Base-by-base conservation (phyloP, 768 basidiomycete genomes). In the Mycena galericulata region DNA sequence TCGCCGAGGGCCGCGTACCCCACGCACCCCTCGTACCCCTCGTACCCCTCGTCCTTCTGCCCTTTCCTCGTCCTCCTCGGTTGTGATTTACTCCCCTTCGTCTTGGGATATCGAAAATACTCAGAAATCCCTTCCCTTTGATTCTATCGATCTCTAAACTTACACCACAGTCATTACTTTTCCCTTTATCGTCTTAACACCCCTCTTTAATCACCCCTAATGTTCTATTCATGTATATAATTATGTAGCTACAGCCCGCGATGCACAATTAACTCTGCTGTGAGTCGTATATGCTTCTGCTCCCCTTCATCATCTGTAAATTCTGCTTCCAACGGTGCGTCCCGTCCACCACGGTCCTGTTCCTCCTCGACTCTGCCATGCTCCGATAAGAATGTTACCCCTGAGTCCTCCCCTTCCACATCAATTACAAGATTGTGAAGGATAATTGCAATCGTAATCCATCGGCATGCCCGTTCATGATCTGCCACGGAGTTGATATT, bases 341-440 rank as follows among this genome's bases (percentile, higher is more conserved):
- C 55, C 2, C 56, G 34, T 2, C 34, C 53, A 20, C 54, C 70
- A 2, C 54, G n/a, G 53, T 75, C 72, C 40, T 71, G 67, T 20
- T 36, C 22, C 59, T 75, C 74, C 12, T 72, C 56, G 22, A 30
- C 54, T 17, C n/a, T 36, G n/a, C 38, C 65, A 49, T 74, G 69
- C 3, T 27, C 30, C 5, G 24, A 20, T 10, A 50, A 4, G 57
- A 76, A 79, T 7, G 67, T 22, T 1, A 50, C 58, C 29, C 24
- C 72, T 18, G 66, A 65, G n/a, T 26, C n/a, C 7, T 14, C 49
- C 24, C 78, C 80, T 70, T 82, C 80, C 15, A 80, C 55, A 38
- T 80, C 75, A 45, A 81, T 76, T 15, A 80, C 67, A 20, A 80
- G 56, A 66, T 80, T 81, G 68, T 81, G 81, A 24, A 81, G 61